Evolutionary conservation across 177 flowering plant genomes (phyloP), one percentile per base, ranked within the genome.

Genomic region (Telopea speciosissima): DNA sequence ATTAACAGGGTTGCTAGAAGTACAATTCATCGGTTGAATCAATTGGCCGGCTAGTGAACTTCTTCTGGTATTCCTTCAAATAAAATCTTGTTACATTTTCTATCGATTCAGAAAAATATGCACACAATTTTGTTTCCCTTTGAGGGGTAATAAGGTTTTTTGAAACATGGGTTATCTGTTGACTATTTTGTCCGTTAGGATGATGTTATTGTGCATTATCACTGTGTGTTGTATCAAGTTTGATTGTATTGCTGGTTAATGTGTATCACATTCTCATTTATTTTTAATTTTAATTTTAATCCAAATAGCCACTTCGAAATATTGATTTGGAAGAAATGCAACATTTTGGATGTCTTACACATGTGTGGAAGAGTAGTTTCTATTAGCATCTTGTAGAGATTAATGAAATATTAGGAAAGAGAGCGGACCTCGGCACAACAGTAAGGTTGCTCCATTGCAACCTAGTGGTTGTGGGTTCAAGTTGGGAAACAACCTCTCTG

Each of bases 1-100:
- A 77, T 81, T 63, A 95, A 95, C 78, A 84, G 98, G 76, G 77
- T 95, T 71, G 99, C 99, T 24, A 87, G 89, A 82, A 90, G 97
- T 65, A 93, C 97, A 67, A 75, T 95, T 71, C 99, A 95, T 62
- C 97, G 98, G 69, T 80, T 95, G 83, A 72, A 76, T 24, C 82
- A 95, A 75, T 56, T 95, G 93, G 93, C 94, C 0, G 90, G 72
- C 3, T 93, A 86, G 76, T 69, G 67, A 70, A 70, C 33, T 72
- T 59, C 58, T 52, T 19, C 62, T 49, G 23, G 62, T 63, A n/a
- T 28, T 25, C 24, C 54, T 16, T 31, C 49, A 61, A 68, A 24
- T 69, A 56, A 28, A 17, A 11, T 56, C 60, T 64, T 70, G 52
- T 63, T 74, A 63, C 65, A 64, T 61, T 66, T 81, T 68, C 69